Percentiles rank a stretch among this genome's conserved stretches.
phyloP scores from a whole-genome alignment of 23 red algal species.

The Cyanidioschyzon merolae region DNA sequence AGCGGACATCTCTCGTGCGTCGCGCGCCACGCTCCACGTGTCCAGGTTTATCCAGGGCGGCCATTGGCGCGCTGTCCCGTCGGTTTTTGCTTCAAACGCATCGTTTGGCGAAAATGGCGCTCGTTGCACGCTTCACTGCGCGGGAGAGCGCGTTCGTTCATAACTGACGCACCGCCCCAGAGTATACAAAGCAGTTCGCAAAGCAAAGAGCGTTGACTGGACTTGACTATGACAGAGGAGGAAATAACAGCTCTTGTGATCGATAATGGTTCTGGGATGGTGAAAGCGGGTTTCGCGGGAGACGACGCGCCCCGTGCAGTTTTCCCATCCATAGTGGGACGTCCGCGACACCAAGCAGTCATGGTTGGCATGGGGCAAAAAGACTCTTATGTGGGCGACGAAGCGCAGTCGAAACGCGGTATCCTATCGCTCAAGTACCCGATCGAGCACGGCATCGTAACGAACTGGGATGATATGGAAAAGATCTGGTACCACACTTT shows the following conservation, averaged over 20 bases:
- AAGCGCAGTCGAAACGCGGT: conserved; percentile 84
- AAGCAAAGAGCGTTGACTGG: too few relatives aligned
- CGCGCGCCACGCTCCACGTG: too few relatives aligned
- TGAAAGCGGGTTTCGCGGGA: conserved; percentile 87
- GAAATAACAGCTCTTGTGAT: conserved; percentile 65
- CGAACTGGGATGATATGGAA: conserved; percentile 99
- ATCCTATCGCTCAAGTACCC: conserved; percentile 97
- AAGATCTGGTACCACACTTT: conserved; percentile 99
- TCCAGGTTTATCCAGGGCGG: too few relatives aligned
- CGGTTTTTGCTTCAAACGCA: neutral
- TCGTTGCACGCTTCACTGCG: too few relatives aligned
- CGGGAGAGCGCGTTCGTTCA: too few relatives aligned
- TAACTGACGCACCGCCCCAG: too few relatives aligned
- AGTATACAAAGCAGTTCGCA: too few relatives aligned
- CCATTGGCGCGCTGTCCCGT: neutral
- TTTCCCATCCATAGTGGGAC: conserved; percentile 87
- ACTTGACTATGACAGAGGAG: conserved; percentile 2
- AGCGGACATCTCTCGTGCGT: too few relatives aligned
- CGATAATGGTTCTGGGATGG: conserved; percentile 95
- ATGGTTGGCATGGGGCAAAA: conserved; percentile 97
- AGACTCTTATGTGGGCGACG: conserved; percentile 95
- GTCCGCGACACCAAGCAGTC: conserved; percentile 82
- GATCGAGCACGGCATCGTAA: conserved; percentile 98
- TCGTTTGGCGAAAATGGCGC: neutral
- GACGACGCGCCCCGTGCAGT: conserved; percentile 93